These are phyloP conservation scores for Diplodia sapinea DNA, from an alignment of 2,329 filamentous ascomycete genomes.

Conservation along the genomic window DNA sequence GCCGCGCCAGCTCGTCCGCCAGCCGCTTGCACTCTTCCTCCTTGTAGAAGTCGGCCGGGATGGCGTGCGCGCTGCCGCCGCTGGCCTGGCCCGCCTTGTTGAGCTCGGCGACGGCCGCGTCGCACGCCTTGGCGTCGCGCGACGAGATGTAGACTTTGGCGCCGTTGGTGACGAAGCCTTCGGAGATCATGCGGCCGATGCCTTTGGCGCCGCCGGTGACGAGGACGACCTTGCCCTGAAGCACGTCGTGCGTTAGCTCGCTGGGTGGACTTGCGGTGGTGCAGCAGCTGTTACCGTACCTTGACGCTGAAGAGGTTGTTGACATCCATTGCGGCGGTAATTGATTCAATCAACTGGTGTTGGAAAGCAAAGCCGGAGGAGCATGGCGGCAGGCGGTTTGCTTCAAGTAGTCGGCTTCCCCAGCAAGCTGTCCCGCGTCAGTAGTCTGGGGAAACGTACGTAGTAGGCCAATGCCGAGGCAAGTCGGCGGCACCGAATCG, in stretches of 20 bases:
- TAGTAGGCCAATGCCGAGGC: conserved; percentile 21
- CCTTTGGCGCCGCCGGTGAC: conserved; percentile 60
- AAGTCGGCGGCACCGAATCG: conserved; percentile 17
- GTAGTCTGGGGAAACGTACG: conserved; percentile 29
- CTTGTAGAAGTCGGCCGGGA: conserved; percentile 67
- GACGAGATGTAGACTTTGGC: conserved; percentile 73
- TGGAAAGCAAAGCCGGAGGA: background rate
- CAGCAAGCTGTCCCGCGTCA: background rate
- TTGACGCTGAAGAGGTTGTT: conserved; percentile 46
- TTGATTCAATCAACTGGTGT: conserved; percentile 1
- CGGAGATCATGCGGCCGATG: conserved; percentile 71
- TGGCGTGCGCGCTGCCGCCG: conserved; percentile 61
- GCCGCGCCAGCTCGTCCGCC: conserved; percentile 61
- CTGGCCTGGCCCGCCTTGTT: conserved; percentile 56
- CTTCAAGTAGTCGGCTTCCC: conserved; percentile 6
- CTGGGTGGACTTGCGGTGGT: background rate
- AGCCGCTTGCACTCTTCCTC: conserved; percentile 65
- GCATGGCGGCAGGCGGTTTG: conserved; percentile 5
- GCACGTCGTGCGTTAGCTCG: background rate
- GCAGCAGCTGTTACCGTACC: conserved; percentile 33
- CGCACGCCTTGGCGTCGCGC: conserved; percentile 66
- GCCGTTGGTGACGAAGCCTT: conserved; percentile 69
- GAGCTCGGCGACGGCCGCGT: conserved; percentile 64
- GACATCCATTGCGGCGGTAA: conserved; percentile 43
- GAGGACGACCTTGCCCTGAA: conserved; percentile 53